Evolutionary conservation across 176 grass and related monocot species (phyloP).

Genomic region (Hordeum marinum): DNA sequence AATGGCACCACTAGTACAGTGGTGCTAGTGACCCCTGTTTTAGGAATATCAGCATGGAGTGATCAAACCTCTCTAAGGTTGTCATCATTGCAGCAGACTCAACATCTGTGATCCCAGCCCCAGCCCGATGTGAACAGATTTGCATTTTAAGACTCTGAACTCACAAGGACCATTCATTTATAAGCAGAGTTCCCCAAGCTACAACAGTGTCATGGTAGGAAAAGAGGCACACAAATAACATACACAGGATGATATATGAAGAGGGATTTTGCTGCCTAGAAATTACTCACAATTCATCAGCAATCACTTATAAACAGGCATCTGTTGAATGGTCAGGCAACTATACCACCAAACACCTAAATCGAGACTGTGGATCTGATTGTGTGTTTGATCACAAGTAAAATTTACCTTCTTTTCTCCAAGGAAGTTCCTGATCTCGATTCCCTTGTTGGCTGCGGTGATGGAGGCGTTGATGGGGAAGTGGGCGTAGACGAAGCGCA

Average conservation of each 20-base stretch:
- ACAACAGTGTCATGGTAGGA: too few species aligned
- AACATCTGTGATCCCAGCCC: neutral
- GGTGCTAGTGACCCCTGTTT: neutral
- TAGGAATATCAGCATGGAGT: neutral
- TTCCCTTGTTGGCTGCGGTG: constrained; percentile 36
- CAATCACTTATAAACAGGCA: neutral
- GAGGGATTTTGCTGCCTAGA: neutral
- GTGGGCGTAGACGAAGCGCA: constrained; percentile 78
- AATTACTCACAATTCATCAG: too few species aligned
- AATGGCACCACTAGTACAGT: neutral
- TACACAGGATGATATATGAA: neutral
- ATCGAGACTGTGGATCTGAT: neutral
- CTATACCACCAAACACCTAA: too few species aligned
- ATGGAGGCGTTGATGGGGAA: constrained; percentile 86
- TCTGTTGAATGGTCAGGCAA: neutral
- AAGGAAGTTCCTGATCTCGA: constrained; percentile 86
- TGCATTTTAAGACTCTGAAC: neutral
- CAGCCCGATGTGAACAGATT: neutral
- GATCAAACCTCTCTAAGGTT: neutral
- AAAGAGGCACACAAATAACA: neutral
- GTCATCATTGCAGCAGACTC: neutral
- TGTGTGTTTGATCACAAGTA: neutral
- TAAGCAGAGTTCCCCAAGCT: neutral
- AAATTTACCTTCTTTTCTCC: constrained; percentile 65
- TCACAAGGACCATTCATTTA: neutral